phyloP scores from a whole-genome alignment of 2,329 filamentous ascomycete species.

The Phyllosticta citriasiana region DNA sequence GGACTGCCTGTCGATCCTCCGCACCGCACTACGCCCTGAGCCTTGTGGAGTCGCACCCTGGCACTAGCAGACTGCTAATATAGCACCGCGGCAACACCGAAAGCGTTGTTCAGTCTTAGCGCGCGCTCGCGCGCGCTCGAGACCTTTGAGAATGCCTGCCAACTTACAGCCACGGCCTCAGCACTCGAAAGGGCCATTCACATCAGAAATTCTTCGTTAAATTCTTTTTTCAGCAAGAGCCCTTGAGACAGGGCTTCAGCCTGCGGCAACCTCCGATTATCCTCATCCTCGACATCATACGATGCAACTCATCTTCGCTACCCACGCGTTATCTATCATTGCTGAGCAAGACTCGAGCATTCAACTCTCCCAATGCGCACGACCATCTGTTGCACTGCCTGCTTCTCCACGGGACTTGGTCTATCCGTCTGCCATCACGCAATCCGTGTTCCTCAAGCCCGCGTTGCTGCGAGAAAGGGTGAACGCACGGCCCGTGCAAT shows the following conservation, averaged over 20 bases:
- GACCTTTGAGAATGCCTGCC: neutral
- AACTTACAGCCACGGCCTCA: neutral
- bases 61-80: slow-evolving; percentile 1
- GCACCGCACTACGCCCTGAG: slow-evolving; percentile 1
- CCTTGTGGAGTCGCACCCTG: slow-evolving; percentile 6
- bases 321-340: neutral
- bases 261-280: neutral
- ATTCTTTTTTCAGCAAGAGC: neutral
- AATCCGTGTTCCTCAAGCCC: neutral
- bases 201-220: neutral
- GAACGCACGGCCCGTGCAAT: neutral
- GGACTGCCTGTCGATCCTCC: slow-evolving; percentile 6
- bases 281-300: neutral
- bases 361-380: neutral
- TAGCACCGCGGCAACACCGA: slow-evolving; percentile 8
- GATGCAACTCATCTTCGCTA: neutral
- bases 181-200: neutral
- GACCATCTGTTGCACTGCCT: neutral
- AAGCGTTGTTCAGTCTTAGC: slow-evolving; percentile 1
- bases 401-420: neutral
- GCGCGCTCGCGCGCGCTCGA: neutral
- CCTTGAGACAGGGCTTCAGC: neutral
- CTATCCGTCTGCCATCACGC: neutral
- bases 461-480: neutral
- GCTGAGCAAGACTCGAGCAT: neutral